phyloP scores from a whole-genome alignment of 78 protist genomes.

The Dictyostelium intermedium region DNA sequence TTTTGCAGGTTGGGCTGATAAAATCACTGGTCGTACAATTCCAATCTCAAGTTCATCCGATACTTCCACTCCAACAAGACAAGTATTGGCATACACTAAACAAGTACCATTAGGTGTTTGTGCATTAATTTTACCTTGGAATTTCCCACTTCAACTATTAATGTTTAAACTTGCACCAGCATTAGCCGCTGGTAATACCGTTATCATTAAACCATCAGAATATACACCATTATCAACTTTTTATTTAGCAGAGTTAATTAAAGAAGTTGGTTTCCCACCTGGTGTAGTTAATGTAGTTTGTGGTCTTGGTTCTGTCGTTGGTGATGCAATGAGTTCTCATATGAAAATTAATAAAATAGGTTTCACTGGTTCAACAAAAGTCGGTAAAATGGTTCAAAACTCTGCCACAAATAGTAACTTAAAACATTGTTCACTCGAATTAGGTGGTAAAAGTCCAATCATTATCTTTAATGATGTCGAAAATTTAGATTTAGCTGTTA shows the following conservation, averaged over 20 bases:
- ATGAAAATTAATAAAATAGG: slow-evolving; percentile 87
- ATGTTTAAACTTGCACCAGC: slow-evolving; percentile 91
- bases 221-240: slow-evolving; percentile 93
- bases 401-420: slow-evolving; percentile 73
- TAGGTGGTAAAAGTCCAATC: slow-evolving; percentile 96
- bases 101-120: slow-evolving; percentile 86
- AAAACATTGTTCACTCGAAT: slow-evolving; percentile 82
- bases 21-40: slow-evolving; percentile 75
- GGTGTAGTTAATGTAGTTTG: slow-evolving; percentile 92
- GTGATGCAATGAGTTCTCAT: slow-evolving; percentile 81
- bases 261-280: slow-evolving; percentile 94
- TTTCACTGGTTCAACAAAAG: slow-evolving; percentile 90
- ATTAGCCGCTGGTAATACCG: slow-evolving; percentile 92
- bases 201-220: slow-evolving; percentile 95
- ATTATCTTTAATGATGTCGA: slow-evolving; percentile 90
- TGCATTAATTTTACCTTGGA: slow-evolving; percentile 88
- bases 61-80: not conserved
- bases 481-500: slow-evolving; percentile 86
- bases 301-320: slow-evolving; percentile 88
- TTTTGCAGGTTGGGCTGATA: slow-evolving; percentile 92
- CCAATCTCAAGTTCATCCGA: slow-evolving; percentile 20
- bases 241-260: slow-evolving; percentile 70
- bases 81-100: slow-evolving; percentile 31
- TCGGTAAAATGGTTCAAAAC: slow-evolving; percentile 79
- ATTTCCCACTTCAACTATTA: slow-evolving; percentile 83